A percentile compares a stretch with the other conserved stretches of the same genome.
Evolutionary conservation across 2,329 filamentous ascomycete species (phyloP).

Genomic region (Apiospora koreana): DNA sequence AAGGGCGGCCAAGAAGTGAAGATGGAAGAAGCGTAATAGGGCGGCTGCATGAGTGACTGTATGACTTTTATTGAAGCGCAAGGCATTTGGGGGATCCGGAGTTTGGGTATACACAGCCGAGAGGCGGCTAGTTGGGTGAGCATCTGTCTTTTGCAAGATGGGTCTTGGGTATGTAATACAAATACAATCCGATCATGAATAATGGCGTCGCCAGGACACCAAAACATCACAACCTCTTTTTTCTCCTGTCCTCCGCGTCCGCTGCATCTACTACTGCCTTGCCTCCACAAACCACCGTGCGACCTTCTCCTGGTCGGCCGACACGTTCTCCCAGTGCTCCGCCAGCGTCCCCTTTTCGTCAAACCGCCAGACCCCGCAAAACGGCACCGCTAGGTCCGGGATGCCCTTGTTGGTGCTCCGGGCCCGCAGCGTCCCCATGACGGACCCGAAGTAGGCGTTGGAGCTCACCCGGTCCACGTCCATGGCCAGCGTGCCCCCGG

Average conservation of each 20-base stretch:
- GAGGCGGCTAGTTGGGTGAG: neutral
- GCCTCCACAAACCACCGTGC: neutral
- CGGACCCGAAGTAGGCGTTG: constrained; percentile 22
- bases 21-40: constrained; percentile 47
- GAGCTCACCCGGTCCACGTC: constrained; percentile 19
- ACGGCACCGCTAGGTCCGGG: constrained; percentile 9
- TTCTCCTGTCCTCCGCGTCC: neutral
- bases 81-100: neutral
- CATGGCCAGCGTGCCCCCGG: constrained; percentile 20
- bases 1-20: constrained; percentile 55
- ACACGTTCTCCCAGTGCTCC: constrained; percentile 29
- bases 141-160: neutral
- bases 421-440: constrained; percentile 22
- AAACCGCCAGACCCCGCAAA: constrained; percentile 25
- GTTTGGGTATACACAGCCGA: constrained; percentile 1
- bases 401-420: neutral
- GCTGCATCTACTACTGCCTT: neutral
- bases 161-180: neutral
- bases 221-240: neutral
- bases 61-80: constrained; percentile 8
- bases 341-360: constrained; percentile 16
- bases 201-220: neutral
- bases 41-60: neutral
- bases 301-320: constrained; percentile 1
- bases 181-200: neutral